Evolutionary conservation across 129 eudicot species (phyloP), one percentile per base, ranked within the genome.

Genomic region (Centella asiatica): DNA sequence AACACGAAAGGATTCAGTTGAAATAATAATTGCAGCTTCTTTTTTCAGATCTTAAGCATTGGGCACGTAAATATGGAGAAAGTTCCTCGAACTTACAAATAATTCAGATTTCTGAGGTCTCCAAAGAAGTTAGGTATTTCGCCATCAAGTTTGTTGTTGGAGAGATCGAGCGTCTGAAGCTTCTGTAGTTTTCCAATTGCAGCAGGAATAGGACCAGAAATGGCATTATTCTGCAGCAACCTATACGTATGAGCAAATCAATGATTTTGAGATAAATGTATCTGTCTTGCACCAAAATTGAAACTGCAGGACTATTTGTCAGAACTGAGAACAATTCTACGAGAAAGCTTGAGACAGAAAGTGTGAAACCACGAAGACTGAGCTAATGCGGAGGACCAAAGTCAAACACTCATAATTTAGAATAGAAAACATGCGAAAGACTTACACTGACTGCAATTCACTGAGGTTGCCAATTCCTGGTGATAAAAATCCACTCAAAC

Each of bases 131-230:
- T 66, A 10, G 99, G 96, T 63, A 92, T 78, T 59, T 67, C 90
- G 17, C 99, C 96, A 53, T 36, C 76, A 55, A 87, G 81, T 65
- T 63, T 70, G 70, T 92, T 92, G 70, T 81, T 85, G 23, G 99
- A 92, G 62, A 92, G 95, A 78, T 92, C 99, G 33, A 92, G 85
- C 22, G 95, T 65, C 62, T 84, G 90, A 80, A 92, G 95, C 80
- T 79, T 87, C 76, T 74, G 77, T 63, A 92, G 67, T 70, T 66
- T 92, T 66, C 99, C 96, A 27, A 92, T 71, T 13, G 77, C 72
- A 71, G 66, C 71, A 7, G 99, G 84, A 67, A 92, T 85, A 19
- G 77, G 69, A 69, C 96, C 99, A 34, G 75, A 71, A 53, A 92
- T 78, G 18, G 69, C 90, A 68, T 87, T 92, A 73, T 92, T 92